Percentiles rank a stretch among this genome's conserved stretches.
These are phyloP conservation scores for Oemleria cerasiformis DNA, from an alignment of 306 rosid species.

Conservation along the genomic window DNA sequence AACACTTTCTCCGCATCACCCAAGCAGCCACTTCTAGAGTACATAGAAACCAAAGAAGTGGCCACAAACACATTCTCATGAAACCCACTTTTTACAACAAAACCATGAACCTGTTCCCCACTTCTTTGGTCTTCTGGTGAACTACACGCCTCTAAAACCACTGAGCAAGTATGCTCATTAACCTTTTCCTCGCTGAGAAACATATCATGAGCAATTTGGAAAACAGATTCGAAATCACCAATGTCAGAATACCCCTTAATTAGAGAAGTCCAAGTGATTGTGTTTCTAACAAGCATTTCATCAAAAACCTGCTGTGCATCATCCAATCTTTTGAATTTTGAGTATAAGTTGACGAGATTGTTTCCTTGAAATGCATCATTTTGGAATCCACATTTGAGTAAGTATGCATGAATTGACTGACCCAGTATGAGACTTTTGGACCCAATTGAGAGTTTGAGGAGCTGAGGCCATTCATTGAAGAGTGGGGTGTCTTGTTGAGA, in stretches of 20 bases:
- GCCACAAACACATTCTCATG: slow-evolving; percentile 41
- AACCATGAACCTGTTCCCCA: slow-evolving; percentile 47
- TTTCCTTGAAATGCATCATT: slow-evolving; percentile 38
- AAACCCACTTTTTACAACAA: slow-evolving; percentile 38
- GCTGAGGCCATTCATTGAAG: slow-evolving; percentile 40
- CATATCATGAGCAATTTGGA: slow-evolving; percentile 37
- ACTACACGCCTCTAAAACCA: slow-evolving; percentile 41
- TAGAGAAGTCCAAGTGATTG: slow-evolving; percentile 51
- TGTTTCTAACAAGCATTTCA: slow-evolving; percentile 46
- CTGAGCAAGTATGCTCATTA: slow-evolving; percentile 54
- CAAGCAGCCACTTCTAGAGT: slow-evolving; percentile 40
- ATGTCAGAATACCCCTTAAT: slow-evolving; percentile 45
- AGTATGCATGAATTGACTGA: slow-evolving; percentile 43
- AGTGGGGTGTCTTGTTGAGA: background rate
- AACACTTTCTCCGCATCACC: slow-evolving; percentile 44
- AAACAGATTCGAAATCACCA: slow-evolving; percentile 35
- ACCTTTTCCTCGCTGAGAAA: slow-evolving; percentile 32
- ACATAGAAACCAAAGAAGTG: slow-evolving; percentile 51
- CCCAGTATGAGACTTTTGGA: slow-evolving; percentile 35
- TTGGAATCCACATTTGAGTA: slow-evolving; percentile 35
- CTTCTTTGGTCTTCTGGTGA: slow-evolving; percentile 18
- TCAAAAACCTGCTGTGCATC: slow-evolving; percentile 46
- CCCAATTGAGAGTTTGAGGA: slow-evolving; percentile 41
- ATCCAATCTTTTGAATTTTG: slow-evolving; percentile 30
- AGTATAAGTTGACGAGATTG: slow-evolving; percentile 42